Evolutionary conservation across 331 rosid species (phyloP).

Genomic region (Malus hybrid): DNA sequence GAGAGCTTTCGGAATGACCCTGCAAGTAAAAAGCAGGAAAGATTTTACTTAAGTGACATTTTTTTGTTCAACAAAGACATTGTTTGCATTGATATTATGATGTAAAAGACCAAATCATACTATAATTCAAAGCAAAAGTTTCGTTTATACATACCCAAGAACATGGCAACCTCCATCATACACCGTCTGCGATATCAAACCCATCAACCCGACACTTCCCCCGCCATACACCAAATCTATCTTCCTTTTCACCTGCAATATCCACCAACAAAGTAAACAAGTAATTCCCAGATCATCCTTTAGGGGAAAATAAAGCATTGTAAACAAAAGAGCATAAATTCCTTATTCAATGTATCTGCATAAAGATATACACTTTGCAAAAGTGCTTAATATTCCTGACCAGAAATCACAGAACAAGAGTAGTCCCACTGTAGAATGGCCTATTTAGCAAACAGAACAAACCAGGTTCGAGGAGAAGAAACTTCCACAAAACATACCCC

Average conservation of each 20-base stretch:
- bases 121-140: slow-evolving; percentile 4
- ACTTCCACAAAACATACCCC: not conserved
- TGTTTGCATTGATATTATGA: slow-evolving; percentile 1
- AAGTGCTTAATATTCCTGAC: not conserved
- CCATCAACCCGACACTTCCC: slow-evolving; percentile 92
- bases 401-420: not conserved
- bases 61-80: slow-evolving; percentile 18
- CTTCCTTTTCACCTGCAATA: slow-evolving; percentile 68
- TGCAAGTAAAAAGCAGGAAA: slow-evolving; percentile 30
- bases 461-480: not conserved
- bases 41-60: slow-evolving; percentile 3
- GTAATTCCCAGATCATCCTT: not conserved
- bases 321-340: not conserved
- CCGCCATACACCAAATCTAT: slow-evolving; percentile 94
- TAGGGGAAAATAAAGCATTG: slow-evolving; percentile 2
- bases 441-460: slow-evolving; percentile 8
- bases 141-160: slow-evolving; percentile 58
- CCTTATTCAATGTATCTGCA: slow-evolving; percentile 8
- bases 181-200: slow-evolving; percentile 73
- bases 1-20: slow-evolving; percentile 91
- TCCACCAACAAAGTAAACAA: slow-evolving; percentile 15
- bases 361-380: not conserved
- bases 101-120: not conserved
- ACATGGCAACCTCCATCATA: slow-evolving; percentile 87
- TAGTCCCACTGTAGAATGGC: not conserved